These are phyloP conservation scores for Xylaria digitata DNA, from an alignment of 2,329 filamentous ascomycete genomes.

Conservation along the genomic window DNA sequence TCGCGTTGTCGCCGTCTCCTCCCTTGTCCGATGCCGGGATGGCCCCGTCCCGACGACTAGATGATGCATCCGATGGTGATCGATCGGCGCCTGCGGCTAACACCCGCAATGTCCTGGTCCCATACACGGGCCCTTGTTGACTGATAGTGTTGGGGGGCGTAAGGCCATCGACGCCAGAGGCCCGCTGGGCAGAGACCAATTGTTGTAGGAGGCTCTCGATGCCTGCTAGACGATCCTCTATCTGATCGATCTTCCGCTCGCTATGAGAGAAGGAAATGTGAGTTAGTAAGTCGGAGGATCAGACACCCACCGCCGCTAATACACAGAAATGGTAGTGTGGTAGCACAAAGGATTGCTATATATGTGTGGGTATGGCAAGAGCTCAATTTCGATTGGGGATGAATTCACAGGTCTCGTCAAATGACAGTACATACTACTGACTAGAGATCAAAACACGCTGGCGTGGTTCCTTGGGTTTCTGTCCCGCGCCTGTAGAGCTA, in stretches of 20 bases:
- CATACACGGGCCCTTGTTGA: slow-evolving; percentile 8
- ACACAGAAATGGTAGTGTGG: no score
- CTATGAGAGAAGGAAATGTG: slow-evolving; percentile 46
- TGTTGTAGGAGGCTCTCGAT: slow-evolving; percentile 55
- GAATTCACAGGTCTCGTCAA: background rate
- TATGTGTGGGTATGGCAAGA: background rate
- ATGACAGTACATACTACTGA: slow-evolving; percentile 63
- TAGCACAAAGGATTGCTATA: background rate
- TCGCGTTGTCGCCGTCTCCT: slow-evolving; percentile 53
- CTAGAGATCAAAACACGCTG: slow-evolving; percentile 69
- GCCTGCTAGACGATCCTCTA: slow-evolving; percentile 53
- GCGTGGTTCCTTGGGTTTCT: slow-evolving; percentile 65
- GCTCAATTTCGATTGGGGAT: background rate
- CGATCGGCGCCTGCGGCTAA: slow-evolving; percentile 6
- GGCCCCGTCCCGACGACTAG: slow-evolving; percentile 51
- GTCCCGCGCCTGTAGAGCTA: slow-evolving; percentile 65
- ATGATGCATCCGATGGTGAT: slow-evolving; percentile 23
- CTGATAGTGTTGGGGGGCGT: slow-evolving; percentile 10
- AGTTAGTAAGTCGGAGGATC: slow-evolving; percentile 12
- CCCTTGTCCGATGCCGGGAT: slow-evolving; percentile 44
- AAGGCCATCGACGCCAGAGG: slow-evolving; percentile 9
- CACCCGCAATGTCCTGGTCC: slow-evolving; percentile 7
- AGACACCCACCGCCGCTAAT: background rate
- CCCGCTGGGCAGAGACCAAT: slow-evolving; percentile 38
- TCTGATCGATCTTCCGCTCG: slow-evolving; percentile 62